Conservation (phyloP, 371 early-diverging fungal species). For the Rhizoclosmatium hyalinum region DNA sequence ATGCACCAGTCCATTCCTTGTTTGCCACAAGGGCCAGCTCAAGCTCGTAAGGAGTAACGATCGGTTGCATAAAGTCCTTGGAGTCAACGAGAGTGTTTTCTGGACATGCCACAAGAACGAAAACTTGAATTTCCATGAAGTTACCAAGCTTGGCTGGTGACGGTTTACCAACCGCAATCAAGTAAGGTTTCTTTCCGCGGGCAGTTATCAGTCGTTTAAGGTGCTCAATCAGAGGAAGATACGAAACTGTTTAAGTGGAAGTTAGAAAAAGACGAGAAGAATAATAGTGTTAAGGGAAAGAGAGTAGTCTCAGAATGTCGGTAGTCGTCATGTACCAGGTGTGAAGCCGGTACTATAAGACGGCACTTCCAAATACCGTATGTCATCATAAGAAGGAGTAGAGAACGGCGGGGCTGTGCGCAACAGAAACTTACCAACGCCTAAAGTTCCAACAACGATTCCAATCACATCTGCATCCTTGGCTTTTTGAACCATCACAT, state of each 20-base stretch:
- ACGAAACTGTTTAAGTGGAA: constrained; percentile 67
- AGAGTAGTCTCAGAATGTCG: constrained; percentile 13
- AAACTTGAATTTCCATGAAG: constrained; percentile 91
- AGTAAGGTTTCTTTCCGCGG: constrained; percentile 82
- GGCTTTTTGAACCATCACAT: constrained; percentile 87
- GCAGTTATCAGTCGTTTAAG: constrained; percentile 77
- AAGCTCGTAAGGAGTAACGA: constrained; percentile 93
- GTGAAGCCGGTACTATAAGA: constrained; percentile 34
- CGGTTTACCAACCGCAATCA: constrained; percentile 94
- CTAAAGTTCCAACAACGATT: constrained; percentile 95
- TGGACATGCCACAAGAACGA: constrained; percentile 92
- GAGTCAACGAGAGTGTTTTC: constrained; percentile 93
- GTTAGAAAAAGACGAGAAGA: not conserved
- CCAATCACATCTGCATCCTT: constrained; percentile 91
- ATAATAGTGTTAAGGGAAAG: not conserved
- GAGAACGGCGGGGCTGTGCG: not conserved
- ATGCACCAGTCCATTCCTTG: constrained; percentile 67
- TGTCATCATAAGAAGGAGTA: constrained; percentile 26
- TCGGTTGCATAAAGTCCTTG: constrained; percentile 88
- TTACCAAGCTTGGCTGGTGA: constrained; percentile 96
- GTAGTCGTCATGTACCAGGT: constrained; percentile 35
- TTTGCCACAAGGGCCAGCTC: constrained; percentile 70
- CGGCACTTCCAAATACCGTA: constrained; percentile 46
- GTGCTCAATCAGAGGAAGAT: constrained; percentile 79
- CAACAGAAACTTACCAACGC: constrained; percentile 73